Evolutionary conservation across 441 rosid species (phyloP).

Genomic region (Populus hybrid): DNA sequence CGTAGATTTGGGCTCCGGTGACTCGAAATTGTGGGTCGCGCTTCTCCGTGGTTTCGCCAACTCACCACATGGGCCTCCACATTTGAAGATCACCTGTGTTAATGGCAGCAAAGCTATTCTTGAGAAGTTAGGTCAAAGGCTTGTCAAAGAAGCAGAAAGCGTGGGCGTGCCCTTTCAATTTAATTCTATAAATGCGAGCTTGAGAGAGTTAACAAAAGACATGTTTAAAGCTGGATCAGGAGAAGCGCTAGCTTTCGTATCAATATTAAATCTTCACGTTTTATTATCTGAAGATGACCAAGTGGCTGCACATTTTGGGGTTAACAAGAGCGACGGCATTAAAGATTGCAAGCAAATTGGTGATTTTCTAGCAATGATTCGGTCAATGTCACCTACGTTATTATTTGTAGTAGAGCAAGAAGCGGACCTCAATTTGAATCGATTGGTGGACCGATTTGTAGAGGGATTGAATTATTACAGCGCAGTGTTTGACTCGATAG

Average conservation of each 20-base stretch:
- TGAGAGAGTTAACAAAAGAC: slow-evolving; percentile 32
- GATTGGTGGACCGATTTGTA: slow-evolving; percentile 36
- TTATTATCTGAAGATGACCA: slow-evolving; percentile 48
- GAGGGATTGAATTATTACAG: slow-evolving; percentile 54
- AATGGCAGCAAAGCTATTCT: slow-evolving; percentile 15
- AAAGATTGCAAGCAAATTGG: slow-evolving; percentile 35
- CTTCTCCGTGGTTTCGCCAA: slow-evolving; percentile 35
- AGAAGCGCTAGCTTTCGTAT: slow-evolving; percentile 42
- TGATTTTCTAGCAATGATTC: slow-evolving; percentile 31
- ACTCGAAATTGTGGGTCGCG: slow-evolving; percentile 35
- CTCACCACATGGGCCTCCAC: slow-evolving; percentile 27
- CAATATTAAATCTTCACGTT: slow-evolving; percentile 42
- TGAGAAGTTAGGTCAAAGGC: slow-evolving; percentile 32
- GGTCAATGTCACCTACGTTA: slow-evolving; percentile 33
- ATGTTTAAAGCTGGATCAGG: slow-evolving; percentile 36
- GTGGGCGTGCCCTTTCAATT: slow-evolving; percentile 42
- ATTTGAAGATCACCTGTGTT: slow-evolving; percentile 41
- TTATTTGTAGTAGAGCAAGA: slow-evolving; percentile 47
- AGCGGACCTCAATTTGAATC: slow-evolving; percentile 35
- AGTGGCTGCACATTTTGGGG: slow-evolving; percentile 43
- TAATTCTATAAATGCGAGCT: slow-evolving; percentile 27
- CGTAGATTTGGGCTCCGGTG: slow-evolving; percentile 46
- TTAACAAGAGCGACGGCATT: slow-evolving; percentile 16
- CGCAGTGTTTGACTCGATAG: slow-evolving; percentile 45
- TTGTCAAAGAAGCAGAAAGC: slow-evolving; percentile 42